Percentiles rank a stretch among this genome's conserved stretches.
These are phyloP conservation scores for Perkinsus olseni DNA, from an alignment of 169 alveolate genomes.

Conservation along the genomic window DNA sequence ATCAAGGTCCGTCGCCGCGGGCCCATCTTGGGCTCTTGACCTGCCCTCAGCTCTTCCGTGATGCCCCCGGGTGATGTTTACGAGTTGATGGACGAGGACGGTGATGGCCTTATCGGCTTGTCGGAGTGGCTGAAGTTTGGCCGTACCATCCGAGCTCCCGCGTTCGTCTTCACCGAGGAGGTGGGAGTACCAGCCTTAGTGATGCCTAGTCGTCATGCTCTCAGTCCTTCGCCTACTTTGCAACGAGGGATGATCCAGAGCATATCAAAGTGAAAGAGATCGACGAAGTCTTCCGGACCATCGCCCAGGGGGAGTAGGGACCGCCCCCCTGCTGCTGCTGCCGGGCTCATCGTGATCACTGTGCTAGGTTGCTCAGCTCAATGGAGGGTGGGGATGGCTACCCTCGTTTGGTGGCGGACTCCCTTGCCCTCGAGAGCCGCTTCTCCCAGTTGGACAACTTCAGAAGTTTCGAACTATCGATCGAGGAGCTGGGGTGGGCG, in stretches of 20 bases:
- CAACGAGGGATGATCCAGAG: not conserved
- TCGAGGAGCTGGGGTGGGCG: not conserved
- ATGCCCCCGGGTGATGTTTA: not conserved
- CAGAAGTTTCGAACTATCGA: not conserved
- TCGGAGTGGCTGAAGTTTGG: not conserved
- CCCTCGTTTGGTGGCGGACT: not conserved
- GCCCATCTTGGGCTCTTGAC: not conserved
- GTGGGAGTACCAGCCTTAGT: not conserved
- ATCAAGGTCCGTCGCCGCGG: not conserved
- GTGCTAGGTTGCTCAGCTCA: not conserved
- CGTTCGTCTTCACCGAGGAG: not conserved
- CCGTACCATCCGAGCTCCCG: not conserved
- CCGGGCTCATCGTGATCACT: not conserved
- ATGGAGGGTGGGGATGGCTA: not conserved
- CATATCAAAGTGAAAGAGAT: not conserved
- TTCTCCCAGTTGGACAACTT: not conserved
- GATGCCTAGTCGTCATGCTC: not conserved
- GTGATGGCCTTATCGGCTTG: not conserved
- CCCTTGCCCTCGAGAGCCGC: not conserved
- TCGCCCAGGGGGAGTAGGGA: not conserved
- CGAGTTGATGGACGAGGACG: not conserved
- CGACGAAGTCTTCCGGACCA: not conserved
- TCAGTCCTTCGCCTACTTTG: not conserved
- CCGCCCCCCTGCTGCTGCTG: not conserved
- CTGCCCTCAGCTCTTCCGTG: not conserved